Evolutionary conservation across 768 basidiomycete species (phyloP).

Genomic region (Myochromella boudieri): DNA sequence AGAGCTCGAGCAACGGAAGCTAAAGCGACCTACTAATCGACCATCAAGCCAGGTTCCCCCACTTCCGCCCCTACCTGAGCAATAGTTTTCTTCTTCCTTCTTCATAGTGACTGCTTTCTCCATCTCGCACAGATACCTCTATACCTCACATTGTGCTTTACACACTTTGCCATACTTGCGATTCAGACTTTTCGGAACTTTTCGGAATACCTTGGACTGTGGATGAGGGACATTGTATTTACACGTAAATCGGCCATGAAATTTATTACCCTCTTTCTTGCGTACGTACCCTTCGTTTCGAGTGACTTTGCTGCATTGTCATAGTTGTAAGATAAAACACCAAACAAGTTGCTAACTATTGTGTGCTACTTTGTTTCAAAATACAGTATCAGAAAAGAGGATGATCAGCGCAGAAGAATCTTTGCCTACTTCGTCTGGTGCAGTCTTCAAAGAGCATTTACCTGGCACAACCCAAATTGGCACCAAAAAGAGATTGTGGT

Average conservation of each 20-base stretch:
- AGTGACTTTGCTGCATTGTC: too few species aligned
- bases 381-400: too few species aligned
- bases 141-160: constrained; percentile 4
- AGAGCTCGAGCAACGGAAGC: constrained; percentile 57
- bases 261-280: not conserved
- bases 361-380: too few species aligned
- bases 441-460: too few species aligned
- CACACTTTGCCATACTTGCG: not conserved
- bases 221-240: constrained; percentile 18
- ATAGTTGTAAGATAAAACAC: too few species aligned
- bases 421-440: too few species aligned
- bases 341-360: too few species aligned
- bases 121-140: constrained; percentile 11
- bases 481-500: too few species aligned
- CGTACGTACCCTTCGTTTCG: too few species aligned
- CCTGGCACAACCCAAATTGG: too few species aligned
- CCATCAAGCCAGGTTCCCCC: constrained; percentile 32
- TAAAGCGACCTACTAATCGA: constrained; percentile 46
- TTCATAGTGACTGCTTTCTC: not conserved
- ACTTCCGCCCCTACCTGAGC: constrained; percentile 36
- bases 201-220: constrained; percentile 1
- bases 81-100: constrained; percentile 5
- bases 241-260: not conserved
- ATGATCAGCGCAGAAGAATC: too few species aligned
- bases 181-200: constrained; percentile 3